phyloP scores from a whole-genome alignment of 805 yeast genomes.

The Isabelozyma pseudorhagii region DNA sequence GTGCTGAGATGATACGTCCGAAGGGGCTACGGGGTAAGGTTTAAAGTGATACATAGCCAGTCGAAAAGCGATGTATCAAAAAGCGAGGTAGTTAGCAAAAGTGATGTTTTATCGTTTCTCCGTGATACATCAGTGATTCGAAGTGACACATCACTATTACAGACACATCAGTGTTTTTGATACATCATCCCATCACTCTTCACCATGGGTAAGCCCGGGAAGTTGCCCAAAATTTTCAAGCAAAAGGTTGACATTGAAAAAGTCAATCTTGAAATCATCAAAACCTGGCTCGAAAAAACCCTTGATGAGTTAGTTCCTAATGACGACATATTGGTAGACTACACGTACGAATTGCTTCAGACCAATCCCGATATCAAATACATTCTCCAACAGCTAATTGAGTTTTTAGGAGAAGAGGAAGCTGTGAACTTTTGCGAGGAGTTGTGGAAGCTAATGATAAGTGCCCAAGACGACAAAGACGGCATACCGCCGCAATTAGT shows the following conservation, averaged over 20 bases:
- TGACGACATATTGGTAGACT: slow-evolving; percentile 50
- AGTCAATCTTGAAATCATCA: slow-evolving; percentile 37
- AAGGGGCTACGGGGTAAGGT: not conserved
- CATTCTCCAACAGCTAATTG: slow-evolving; percentile 41
- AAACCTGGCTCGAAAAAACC: slow-evolving; percentile 35
- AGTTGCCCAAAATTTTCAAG: slow-evolving; percentile 32
- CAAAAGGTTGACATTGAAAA: slow-evolving; percentile 32
- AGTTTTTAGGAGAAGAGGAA: slow-evolving; percentile 43
- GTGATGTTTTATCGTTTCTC: not conserved
- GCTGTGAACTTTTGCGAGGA: slow-evolving; percentile 36
- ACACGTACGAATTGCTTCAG: slow-evolving; percentile 39
- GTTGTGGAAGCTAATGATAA: slow-evolving; percentile 43
- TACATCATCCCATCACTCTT: not conserved
- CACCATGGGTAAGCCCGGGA: not conserved
- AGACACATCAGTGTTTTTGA: not conserved
- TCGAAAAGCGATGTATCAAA: not conserved
- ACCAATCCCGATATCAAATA: slow-evolving; percentile 33
- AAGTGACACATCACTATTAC: not conserved
- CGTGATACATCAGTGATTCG: not conserved
- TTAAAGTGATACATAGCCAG: not conserved
- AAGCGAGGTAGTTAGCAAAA: not conserved
- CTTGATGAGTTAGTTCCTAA: slow-evolving; percentile 41
- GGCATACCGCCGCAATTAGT: slow-evolving; percentile 43
- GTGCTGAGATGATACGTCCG: too few relatives aligned
- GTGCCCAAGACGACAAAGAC: slow-evolving; percentile 42